Percentiles rank a stretch among this genome's conserved stretches.
phyloP scores from a whole-genome alignment of 1,284 basidiomycete species.

The Pyrrhoderma noxium region DNA sequence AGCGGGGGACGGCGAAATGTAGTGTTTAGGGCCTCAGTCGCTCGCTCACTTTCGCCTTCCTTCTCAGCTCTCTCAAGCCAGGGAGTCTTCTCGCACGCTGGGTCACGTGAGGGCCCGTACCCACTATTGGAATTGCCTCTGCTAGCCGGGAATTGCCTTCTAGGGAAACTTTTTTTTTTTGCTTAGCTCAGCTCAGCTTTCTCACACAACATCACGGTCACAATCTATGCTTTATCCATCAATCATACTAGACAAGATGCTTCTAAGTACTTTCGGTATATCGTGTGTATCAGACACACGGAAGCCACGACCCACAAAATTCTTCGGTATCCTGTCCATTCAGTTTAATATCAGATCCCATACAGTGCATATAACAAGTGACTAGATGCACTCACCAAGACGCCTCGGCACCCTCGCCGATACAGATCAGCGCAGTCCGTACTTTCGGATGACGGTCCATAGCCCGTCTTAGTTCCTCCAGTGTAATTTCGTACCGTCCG shows the following conservation, averaged over 20 bases:
- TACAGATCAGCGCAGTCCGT: slow-evolving; percentile 57
- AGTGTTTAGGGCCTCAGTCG: too few species aligned
- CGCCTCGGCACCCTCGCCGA: slow-evolving; percentile 60
- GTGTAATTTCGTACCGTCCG: slow-evolving; percentile 52
- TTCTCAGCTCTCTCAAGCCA: too few species aligned
- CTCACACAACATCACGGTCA: too few species aligned
- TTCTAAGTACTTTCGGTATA: slow-evolving; percentile 42
- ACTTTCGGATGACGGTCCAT: slow-evolving; percentile 60
- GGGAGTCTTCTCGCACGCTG: too few species aligned
- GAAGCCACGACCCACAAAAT: slow-evolving; percentile 43
- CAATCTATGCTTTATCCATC: slow-evolving; percentile 26
- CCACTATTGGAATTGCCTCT: too few species aligned
- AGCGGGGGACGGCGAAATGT: background rate
- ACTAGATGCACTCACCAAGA: slow-evolving; percentile 37
- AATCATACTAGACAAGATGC: slow-evolving; percentile 45
- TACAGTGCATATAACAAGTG: background rate
- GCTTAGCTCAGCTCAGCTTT: too few species aligned
- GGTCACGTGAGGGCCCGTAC: too few species aligned
- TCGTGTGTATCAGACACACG: slow-evolving; percentile 43
- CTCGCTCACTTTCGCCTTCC: too few species aligned
- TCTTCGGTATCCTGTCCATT: slow-evolving; percentile 45
- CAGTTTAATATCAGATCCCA: background rate
- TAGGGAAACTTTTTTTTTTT: too few species aligned
- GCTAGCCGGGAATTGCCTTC: too few species aligned
- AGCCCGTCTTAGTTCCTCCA: slow-evolving; percentile 45